Evolutionary conservation across 495 filamentous ascomycete species (phyloP).

Genomic region (Extremus antarcticus): DNA sequence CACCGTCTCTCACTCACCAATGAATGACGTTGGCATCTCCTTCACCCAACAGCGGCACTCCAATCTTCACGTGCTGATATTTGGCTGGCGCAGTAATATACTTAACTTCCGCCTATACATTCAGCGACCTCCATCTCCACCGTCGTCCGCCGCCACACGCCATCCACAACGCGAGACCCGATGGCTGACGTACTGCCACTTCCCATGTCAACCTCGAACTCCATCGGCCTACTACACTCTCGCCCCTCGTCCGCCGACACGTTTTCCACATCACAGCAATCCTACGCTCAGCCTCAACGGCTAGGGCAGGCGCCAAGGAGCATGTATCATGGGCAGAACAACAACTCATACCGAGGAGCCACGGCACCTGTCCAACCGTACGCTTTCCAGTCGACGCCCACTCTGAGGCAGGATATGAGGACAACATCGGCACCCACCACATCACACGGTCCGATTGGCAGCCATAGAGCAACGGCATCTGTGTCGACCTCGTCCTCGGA

Average conservation of each 20-base stretch:
- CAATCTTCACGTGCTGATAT: slow-evolving; percentile 5
- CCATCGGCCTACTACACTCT: slow-evolving; percentile 31
- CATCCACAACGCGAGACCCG: slow-evolving; percentile 16
- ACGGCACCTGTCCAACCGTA: slow-evolving; percentile 68
- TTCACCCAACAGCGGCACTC: not conserved
- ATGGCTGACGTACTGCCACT: slow-evolving; percentile 37
- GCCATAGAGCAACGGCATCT: slow-evolving; percentile 17
- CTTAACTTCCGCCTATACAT: not conserved
- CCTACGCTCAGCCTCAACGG: slow-evolving; percentile 22
- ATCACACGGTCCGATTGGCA: slow-evolving; percentile 25
- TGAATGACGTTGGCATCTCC: not conserved
- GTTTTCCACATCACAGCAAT: slow-evolving; percentile 25
- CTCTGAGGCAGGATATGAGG: slow-evolving; percentile 57
- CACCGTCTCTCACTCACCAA: not conserved
- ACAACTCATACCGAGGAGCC: slow-evolving; percentile 51
- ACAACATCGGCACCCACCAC: slow-evolving; percentile 53
- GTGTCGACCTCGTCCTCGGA: slow-evolving; percentile 31
- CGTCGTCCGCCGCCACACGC: not conserved
- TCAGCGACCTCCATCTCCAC: not conserved
- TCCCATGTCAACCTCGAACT: slow-evolving; percentile 25
- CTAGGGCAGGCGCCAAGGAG: slow-evolving; percentile 24
- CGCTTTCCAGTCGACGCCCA: slow-evolving; percentile 69
- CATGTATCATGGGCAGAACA: slow-evolving; percentile 18
- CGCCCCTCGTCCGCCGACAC: slow-evolving; percentile 30
- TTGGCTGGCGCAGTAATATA: slow-evolving; percentile 3